Evolutionary conservation across 495 filamentous ascomycete species (phyloP).

Genomic region (Penicillium psychrofluorescens): DNA sequence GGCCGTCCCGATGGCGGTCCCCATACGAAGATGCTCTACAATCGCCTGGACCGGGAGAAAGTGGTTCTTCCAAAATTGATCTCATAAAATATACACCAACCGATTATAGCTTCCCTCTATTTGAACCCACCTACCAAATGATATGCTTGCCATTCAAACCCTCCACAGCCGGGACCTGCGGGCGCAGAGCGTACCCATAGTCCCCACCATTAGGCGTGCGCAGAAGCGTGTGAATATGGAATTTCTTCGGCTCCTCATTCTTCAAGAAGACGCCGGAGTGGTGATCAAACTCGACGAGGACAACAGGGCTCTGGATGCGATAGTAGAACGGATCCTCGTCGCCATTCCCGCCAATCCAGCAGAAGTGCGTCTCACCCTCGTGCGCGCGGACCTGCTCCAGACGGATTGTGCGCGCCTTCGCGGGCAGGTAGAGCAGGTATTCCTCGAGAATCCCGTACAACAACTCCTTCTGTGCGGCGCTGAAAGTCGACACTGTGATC

Average conservation of each 20-base stretch:
- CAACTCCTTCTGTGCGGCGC: slow-evolving; percentile 37
- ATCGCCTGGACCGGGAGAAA: no score
- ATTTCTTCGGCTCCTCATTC: slow-evolving; percentile 65
- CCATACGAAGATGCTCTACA: no score
- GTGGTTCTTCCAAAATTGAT: slow-evolving; percentile 11
- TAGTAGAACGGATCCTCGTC: slow-evolving; percentile 69
- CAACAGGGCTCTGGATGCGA: slow-evolving; percentile 64
- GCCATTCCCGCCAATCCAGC: slow-evolving; percentile 64
- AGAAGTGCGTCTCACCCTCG: slow-evolving; percentile 63
- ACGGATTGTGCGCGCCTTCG: slow-evolving; percentile 38
- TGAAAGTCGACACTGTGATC: slow-evolving; percentile 37
- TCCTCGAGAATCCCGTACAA: slow-evolving; percentile 50
- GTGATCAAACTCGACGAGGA: slow-evolving; percentile 71
- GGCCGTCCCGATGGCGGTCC: no score
- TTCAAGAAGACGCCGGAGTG: slow-evolving; percentile 73
- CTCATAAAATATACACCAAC: slow-evolving; percentile 12
- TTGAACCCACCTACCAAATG: slow-evolving; percentile 23
- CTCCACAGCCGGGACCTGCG: slow-evolving; percentile 30
- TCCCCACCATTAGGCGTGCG: slow-evolving; percentile 67
- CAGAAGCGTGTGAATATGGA: slow-evolving; percentile 67
- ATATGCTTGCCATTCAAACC: slow-evolving; percentile 35
- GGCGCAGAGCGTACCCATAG: slow-evolving; percentile 54
- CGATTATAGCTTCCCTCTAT: neutral
- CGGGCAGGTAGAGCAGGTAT: slow-evolving; percentile 59
- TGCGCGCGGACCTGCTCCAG: slow-evolving; percentile 42